A percentile compares a stretch with the other conserved stretches of the same genome.
These are phyloP conservation scores for Wickerhamiella australiensis DNA, from an alignment of 805 yeast species.

Conservation along the genomic window DNA sequence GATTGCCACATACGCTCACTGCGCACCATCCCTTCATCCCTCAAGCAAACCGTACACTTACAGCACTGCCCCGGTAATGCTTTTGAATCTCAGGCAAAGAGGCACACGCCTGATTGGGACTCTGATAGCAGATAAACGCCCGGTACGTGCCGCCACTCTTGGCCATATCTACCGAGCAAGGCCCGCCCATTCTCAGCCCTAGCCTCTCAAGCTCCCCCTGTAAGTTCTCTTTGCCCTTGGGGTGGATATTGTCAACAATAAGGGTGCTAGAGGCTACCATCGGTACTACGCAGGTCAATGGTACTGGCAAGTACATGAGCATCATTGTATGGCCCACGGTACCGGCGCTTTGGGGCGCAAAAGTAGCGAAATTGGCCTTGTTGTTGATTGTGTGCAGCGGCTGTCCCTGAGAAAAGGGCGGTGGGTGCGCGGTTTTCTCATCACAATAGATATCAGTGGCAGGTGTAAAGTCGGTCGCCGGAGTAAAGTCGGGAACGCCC, in stretches of 20 bases:
- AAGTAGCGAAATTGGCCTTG: constrained; percentile 3
- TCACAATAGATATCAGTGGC: constrained; percentile 6
- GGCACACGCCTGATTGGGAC: constrained; percentile 1
- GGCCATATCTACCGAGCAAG: constrained; percentile 5
- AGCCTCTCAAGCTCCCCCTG: constrained; percentile 1
- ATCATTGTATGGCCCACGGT: not conserved
- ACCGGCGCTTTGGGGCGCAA: not conserved
- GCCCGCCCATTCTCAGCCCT: not conserved
- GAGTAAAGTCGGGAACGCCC: constrained; percentile 6
- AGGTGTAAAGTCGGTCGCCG: constrained; percentile 7
- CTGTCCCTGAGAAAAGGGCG: not conserved
- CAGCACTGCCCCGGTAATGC: not conserved
- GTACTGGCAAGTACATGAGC: not conserved
- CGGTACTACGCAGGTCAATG: not conserved
- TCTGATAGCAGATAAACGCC: constrained; percentile 7
- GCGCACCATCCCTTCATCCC: no score
- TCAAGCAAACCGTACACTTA: constrained; percentile 9
- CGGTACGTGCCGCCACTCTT: not conserved
- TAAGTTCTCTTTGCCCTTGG: constrained; percentile 5
- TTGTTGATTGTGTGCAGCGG: not conserved
- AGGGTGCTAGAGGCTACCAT: constrained; percentile 6
- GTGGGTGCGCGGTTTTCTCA: not conserved
- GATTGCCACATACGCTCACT: no score
- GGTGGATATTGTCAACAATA: not conserved
- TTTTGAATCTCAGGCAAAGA: not conserved